These are phyloP conservation scores for Grosmannia serpens DNA, from an alignment of 2,329 filamentous ascomycete species.

Conservation along the genomic window DNA sequence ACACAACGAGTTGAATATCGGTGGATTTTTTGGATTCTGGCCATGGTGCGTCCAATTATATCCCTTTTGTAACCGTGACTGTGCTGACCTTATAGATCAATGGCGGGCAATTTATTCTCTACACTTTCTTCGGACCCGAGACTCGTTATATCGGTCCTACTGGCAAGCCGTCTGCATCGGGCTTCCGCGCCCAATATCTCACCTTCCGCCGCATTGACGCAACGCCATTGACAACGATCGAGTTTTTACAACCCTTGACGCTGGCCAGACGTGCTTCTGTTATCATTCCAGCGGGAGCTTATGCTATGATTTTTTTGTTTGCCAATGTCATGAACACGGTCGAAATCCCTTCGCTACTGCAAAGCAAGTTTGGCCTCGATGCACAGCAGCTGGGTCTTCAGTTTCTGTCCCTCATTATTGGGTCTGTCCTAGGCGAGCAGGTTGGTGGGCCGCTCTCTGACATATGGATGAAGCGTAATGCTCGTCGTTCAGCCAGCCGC, in stretches of 20 bases:
- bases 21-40: slow-evolving; percentile 48
- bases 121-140: slow-evolving; percentile 43
- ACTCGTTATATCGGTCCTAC: slow-evolving; percentile 38
- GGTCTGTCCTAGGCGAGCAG: slow-evolving; percentile 46
- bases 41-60: slow-evolving; percentile 29
- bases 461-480: slow-evolving; percentile 28
- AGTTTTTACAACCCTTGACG: slow-evolving; percentile 38
- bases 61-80: background rate
- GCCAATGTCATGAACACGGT: slow-evolving; percentile 40
- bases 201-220: slow-evolving; percentile 38
- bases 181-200: slow-evolving; percentile 33
- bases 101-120: slow-evolving; percentile 42
- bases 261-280: slow-evolving; percentile 34
- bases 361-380: slow-evolving; percentile 42
- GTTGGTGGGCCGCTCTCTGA: slow-evolving; percentile 42
- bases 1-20: slow-evolving; percentile 38
- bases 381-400: slow-evolving; percentile 47
- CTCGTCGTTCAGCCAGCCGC: slow-evolving; percentile 1
- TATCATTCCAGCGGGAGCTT: slow-evolving; percentile 37
- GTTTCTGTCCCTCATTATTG: slow-evolving; percentile 44
- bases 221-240: slow-evolving; percentile 31
- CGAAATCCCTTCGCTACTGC: slow-evolving; percentile 48
- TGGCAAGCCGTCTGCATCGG: slow-evolving; percentile 16
- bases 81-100: slow-evolving; percentile 30
- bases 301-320: slow-evolving; percentile 47